Percentiles rank a stretch among this genome's conserved stretches.
phyloP scores from a whole-genome alignment of 192 early-diverging fungal species.

The Cetraspora pellucida region DNA sequence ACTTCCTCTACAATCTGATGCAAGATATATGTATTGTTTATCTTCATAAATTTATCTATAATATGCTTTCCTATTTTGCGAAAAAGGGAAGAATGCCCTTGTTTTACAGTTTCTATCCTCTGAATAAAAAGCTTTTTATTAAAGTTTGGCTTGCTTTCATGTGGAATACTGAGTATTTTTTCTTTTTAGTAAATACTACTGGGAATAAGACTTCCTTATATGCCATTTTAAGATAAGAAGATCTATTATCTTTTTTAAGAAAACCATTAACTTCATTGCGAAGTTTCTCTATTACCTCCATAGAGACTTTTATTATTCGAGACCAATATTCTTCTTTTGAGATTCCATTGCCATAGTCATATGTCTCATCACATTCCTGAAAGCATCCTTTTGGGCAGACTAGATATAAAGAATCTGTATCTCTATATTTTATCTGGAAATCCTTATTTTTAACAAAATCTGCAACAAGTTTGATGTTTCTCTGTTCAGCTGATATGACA shows the following conservation, averaged over 20 bases:
- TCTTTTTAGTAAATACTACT: constrained; percentile 19
- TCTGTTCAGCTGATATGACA: not conserved
- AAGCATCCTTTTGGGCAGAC: constrained; percentile 6
- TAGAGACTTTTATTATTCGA: constrained; percentile 10
- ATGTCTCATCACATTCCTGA: constrained; percentile 1
- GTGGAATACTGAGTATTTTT: constrained; percentile 2
- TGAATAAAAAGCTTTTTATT: not conserved
- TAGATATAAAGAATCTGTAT: not conserved
- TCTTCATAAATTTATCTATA: constrained; percentile 4
- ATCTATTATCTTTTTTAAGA: not conserved
- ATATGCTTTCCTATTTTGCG: not conserved
- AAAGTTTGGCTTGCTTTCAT: constrained; percentile 9
- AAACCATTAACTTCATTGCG: constrained; percentile 12
- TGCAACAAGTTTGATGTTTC: constrained; percentile 19
- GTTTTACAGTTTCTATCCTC: constrained; percentile 2
- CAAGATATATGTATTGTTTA: not conserved
- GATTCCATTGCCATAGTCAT: constrained; percentile 6
- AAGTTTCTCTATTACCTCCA: constrained; percentile 1
- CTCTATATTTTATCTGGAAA: not conserved
- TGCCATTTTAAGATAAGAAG: constrained; percentile 26
- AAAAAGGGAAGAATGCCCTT: not conserved
- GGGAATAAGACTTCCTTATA: constrained; percentile 18
- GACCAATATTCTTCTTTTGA: constrained; percentile 20
- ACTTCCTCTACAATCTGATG: not conserved
- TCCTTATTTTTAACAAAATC: constrained; percentile 4